Base-by-base conservation (phyloP, 2,329 filamentous ascomycete species). In the Dactylonectria macrodidyma region DNA sequence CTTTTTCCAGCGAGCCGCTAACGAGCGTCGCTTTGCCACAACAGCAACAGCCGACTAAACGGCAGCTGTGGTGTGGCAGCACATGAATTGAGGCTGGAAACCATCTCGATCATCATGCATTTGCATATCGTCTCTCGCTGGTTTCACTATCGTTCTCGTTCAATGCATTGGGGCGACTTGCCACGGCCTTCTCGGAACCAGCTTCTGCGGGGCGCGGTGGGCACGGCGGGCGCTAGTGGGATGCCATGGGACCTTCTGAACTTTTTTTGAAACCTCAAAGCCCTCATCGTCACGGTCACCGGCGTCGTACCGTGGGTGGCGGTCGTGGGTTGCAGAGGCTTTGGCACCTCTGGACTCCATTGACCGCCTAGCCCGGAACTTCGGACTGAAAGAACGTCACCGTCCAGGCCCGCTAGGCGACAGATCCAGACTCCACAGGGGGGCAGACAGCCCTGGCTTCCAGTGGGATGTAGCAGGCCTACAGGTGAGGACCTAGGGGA, bases 271-370 rank as follows among this genome's bases (percentile, higher is more conserved):
- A 52, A 30, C 30, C 12, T 30, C n/a, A 52, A 22, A 10, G 16
- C 16, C 19, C 30, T 34, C 22, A 19, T 38, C 6, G 7, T 30
- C 26, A 30, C 26, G 7, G 26, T 30, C 26, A 30, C 26, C 26
- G 26, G 7, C 26, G 26, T 30, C 26, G 26, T 30, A 30, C 22
- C 8, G 33, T 54, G 33, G 33, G 30, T 30, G n/a, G 51, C 30
- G 51, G 51, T n/a, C 36, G 51, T 19, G 16, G 51, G 16, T 34
- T 54, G 30, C 51, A 54, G 33, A 54, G 51, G 51, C 51, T 36
- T 54, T 34, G 51, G 33, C 22, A 10, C n/a, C 51, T n/a, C 22
- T 44, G 26, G 26, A 30, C 7, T 30, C 4, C 16, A 44, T 44
- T n/a, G 41, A 44, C 41, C 41, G 16, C 41, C 41, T n/a, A n/a